Evolutionary conservation across 257 asterid species (phyloP), one percentile per base, ranked within the genome.

Genomic region (Sherardia arvensis): DNA sequence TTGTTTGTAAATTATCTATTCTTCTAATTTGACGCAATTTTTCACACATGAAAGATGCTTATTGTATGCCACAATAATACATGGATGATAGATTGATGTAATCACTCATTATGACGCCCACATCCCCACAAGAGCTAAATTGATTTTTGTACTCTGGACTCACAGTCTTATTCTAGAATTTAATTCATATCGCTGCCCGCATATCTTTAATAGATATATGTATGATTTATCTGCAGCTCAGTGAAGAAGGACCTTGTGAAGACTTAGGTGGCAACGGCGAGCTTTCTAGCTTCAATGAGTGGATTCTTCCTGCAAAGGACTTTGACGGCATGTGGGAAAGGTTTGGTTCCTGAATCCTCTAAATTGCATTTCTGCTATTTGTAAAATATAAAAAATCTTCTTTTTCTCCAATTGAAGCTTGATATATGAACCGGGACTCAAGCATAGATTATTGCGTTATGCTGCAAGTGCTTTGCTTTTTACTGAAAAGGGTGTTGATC

Each of bases 281-380:
- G 80, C 87, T 81, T 73, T 85, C 95, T 55, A 93, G 95, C 72
- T 93, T 93, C 75, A 84, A 81, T 69, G 99, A 93, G 77, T 93
- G 97, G 97, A 83, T 87, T 73, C 99, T 93, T 73, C 99, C 99
- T 18, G 97, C 99, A 61, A 90, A 90, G 77, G 99, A 93, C 79
- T 93, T 90, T 80, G 95, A 87, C 71, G 96, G 97, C 78, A 74
- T 93, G 92, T 90, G 99, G 99, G 97, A 93, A 79, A 93, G 99
- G 99, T 90, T 66, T 62, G 85, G 59, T 62, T 58, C 15, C 53
- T 64, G 34, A 53, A 54, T 53, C 64, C 69, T 26, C 18, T 28
- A 57, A 26, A 34, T 59, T 26, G 60, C n/a, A 17, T 20, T 66
- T 68, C 26, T 29, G 34, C 20, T 26, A 36, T 68, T 49, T 53